Percentiles rank a stretch among this genome's conserved stretches.
phyloP scores from a whole-genome alignment of 768 basidiomycete species.

The Gautieria morchelliformis region DNA sequence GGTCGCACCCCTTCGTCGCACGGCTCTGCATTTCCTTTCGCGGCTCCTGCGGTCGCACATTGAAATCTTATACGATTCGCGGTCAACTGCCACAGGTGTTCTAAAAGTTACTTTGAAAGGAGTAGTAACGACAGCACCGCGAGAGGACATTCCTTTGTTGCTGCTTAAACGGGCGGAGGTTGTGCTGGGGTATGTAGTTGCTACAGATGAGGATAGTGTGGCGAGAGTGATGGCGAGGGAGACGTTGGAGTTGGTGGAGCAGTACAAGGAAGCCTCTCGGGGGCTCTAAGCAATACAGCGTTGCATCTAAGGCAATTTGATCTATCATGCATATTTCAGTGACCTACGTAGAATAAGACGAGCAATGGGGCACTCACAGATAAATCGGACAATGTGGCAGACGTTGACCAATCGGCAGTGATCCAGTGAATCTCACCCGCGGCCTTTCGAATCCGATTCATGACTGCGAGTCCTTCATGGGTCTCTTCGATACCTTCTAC shows the following conservation, averaged over 20 bases:
- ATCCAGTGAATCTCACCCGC: slow-evolving; percentile 48
- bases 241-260: slow-evolving; percentile 32
- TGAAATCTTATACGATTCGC: slow-evolving; percentile 32
- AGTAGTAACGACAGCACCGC: not conserved
- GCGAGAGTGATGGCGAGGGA: slow-evolving; percentile 74
- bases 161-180: slow-evolving; percentile 42
- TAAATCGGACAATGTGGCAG: not conserved
- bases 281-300: not conserved
- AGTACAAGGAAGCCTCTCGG: slow-evolving; percentile 1
- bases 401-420: not conserved
- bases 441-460: slow-evolving; percentile 90
- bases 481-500: slow-evolving; percentile 78
- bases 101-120: slow-evolving; percentile 6
- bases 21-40: slow-evolving; percentile 76
- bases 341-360: not conserved
- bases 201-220: slow-evolving; percentile 62
- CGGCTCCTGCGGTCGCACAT: slow-evolving; percentile 55
- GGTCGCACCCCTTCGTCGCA: slow-evolving; percentile 73
- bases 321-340: too few species aligned
- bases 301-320: too few species aligned
- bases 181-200: slow-evolving; percentile 59
- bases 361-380: not conserved
- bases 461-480: slow-evolving; percentile 82
- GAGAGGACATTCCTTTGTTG: slow-evolving; percentile 23
- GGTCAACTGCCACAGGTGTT: not conserved